Percentiles rank a stretch among this genome's conserved stretches.
Conservation (phyloP, 495 filamentous ascomycete species). For the Hypoxylon cercidicola region DNA sequence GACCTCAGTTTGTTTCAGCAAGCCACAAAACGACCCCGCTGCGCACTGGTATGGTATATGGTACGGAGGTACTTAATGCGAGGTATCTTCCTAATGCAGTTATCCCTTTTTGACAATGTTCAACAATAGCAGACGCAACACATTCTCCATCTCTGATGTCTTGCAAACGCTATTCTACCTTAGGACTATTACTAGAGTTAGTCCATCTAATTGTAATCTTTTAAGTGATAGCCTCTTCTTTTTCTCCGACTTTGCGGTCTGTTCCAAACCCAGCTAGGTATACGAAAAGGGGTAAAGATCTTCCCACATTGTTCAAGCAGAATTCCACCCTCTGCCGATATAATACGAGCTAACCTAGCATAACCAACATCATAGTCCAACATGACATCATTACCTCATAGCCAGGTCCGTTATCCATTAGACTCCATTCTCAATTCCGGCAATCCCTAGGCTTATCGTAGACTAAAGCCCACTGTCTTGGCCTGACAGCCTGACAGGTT, state of each 20-base stretch:
- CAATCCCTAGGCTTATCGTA: conserved; percentile 30
- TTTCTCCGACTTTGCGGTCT: background rate
- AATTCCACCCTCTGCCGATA: conserved; percentile 30
- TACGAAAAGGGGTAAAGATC: conserved; percentile 15
- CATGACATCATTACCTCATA: conserved; percentile 35
- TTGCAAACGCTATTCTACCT: too few species aligned
- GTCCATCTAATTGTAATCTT: too few species aligned
- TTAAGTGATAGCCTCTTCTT: background rate
- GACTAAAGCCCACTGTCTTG: conserved; percentile 30
- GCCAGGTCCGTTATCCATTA: conserved; percentile 33
- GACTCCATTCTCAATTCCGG: conserved; percentile 32
- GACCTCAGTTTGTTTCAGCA: conserved; percentile 19
- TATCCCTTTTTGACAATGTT: background rate
- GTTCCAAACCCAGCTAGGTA: background rate
- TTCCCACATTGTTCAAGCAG: conserved; percentile 6
- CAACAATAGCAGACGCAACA: background rate
- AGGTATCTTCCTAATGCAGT: background rate
- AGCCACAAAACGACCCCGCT: conserved; percentile 4
- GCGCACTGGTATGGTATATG: conserved; percentile 5
- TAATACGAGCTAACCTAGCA: conserved; percentile 9
- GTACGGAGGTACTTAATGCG: conserved; percentile 6
- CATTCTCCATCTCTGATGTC: too few species aligned
- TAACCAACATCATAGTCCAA: conserved; percentile 20
- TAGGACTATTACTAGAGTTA: too few species aligned
- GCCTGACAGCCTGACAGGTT: conserved; percentile 21